Evolutionary conservation across 176 grass and related monocot species (phyloP), one percentile per base, ranked within the genome.

Genomic region (Dactylis glomerata): DNA sequence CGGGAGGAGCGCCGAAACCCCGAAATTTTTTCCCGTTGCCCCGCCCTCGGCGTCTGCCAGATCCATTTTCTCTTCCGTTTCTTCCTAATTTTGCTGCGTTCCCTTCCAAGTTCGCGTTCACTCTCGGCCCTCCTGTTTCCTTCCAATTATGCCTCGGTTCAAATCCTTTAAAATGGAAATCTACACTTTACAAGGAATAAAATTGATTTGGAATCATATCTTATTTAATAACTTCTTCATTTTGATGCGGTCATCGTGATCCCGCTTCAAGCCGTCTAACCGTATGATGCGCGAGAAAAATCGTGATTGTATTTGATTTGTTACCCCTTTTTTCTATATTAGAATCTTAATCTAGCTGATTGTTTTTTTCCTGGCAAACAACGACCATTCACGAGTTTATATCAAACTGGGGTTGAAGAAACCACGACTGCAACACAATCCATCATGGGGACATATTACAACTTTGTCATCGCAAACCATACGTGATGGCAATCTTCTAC

Each of bases 1-100:
- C 80, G 80, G 67, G 80, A 82, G 59, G 40, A 14, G 8, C 44
- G 11, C 5, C 77, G 10, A 80, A 80, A 68, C 20, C 62, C 62
- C 32, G 5, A 52, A 80, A 37, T 24, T 81, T 81, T 41, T 3
- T 20, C 37, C 40, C 26, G 37, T 65, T 33, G 24, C n/a, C 67
- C 28, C 77, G 6, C 76, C 15, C 52, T 36, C 6, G 19, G 15
- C 49, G 19, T 51, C 19, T n/a, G 30, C 73, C 30, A 36, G 68
- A 71, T 71, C 36, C 13, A 4, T 72, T 44, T 27, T 47, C 14
- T 28, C 15, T 73, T 8, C 22, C 22, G 66, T 64, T 49, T 27
- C 42, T 42, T 70, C 4, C 67, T 22, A n/a, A 69, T 38, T 36
- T 5, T 66, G 28, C 1, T 17, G 1, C 49, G 4, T 49, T 30